A percentile compares a stretch with the other conserved stretches of the same genome.
Evolutionary conservation across 2,329 filamentous ascomycete genomes (phyloP).

Genomic region (Fusarium sp.): DNA sequence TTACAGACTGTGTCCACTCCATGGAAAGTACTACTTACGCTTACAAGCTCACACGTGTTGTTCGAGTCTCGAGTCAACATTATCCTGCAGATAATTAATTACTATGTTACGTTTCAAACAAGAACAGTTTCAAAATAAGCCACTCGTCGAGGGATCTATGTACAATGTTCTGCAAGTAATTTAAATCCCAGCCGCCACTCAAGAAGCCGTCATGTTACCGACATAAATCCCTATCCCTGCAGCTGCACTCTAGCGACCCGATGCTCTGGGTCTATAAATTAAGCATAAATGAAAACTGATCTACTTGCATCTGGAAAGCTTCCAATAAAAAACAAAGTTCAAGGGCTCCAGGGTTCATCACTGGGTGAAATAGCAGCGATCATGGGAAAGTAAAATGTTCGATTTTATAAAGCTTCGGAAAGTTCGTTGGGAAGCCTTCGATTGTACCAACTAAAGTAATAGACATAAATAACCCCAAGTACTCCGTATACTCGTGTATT

Average conservation of each 20-base stretch:
- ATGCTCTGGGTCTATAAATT: neutral
- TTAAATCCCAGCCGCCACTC: constrained; percentile 5
- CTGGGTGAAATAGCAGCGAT: too few species aligned
- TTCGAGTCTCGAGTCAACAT: neutral
- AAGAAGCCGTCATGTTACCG: neutral
- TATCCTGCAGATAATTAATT: neutral
- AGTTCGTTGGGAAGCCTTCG: neutral
- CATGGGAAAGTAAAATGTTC: neutral
- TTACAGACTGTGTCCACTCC: neutral
- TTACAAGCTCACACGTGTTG: neutral
- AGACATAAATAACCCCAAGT: neutral
- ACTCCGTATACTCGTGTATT: constrained; percentile 1
- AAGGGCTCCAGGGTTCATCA: neutral
- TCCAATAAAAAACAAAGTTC: neutral
- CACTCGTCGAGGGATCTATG: neutral
- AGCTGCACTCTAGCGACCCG: neutral
- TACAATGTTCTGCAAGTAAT: neutral
- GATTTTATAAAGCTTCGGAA: neutral
- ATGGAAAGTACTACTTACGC: neutral
- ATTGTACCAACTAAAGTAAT: neutral
- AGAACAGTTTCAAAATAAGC: neutral
- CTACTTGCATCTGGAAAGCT: neutral
- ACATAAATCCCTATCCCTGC: constrained; percentile 10
- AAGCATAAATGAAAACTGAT: neutral
- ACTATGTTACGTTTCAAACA: neutral